Evolutionary conservation across 2,329 filamentous ascomycete genomes (phyloP), one percentile per base, ranked within the genome.

Genomic region (Apiospora koreana): DNA sequence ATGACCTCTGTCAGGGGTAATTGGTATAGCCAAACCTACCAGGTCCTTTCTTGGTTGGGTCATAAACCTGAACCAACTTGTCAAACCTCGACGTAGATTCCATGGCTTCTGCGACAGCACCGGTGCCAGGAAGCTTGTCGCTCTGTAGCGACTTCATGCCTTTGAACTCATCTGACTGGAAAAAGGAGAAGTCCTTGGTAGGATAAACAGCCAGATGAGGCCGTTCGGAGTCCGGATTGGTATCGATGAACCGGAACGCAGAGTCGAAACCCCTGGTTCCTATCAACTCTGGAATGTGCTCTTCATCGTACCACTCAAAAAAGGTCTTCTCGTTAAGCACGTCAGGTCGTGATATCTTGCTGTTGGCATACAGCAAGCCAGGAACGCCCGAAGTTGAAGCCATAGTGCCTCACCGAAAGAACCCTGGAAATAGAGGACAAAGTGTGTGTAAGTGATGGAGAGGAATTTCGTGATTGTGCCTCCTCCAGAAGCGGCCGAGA

Each of bases 291-390:
- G 79, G 72, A 43, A 82, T 81, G 72, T 83, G 81, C 43, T 81
- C 80, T 23, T 81, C 74, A 67, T 82, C 81, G 72, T 82, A 82
- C 81, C 81, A 83, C 65, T 76, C 73, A 50, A 81, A 69, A 67
- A 76, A 82, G 9, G 75, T 75, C 14, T 73, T 35, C 67, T 80
- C 77, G 68, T 75, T 70, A 65, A 82, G 76, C 38, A 79, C 73
- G 41, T 77, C 75, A 6, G 71, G 31, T 38, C 54, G 18, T 23
- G 54, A 38, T n/a, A 62, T 62, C 6, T 38, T 35, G 54, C 31
- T 38, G 31, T 21, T 62, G 35, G 54, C 54, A 62, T 62, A 62
- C 54, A 62, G 14, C 21, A 62, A 38, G 31, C 54, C 54, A 23
- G 54, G 54, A n/a, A n/a, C 23, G 18, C 31, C 31, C 4, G 54